A percentile compares a stretch with the other conserved stretches of the same genome.
These are phyloP conservation scores for Pyricularia pennisetigena DNA, from an alignment of 2,329 filamentous ascomycete genomes.

Conservation along the genomic window DNA sequence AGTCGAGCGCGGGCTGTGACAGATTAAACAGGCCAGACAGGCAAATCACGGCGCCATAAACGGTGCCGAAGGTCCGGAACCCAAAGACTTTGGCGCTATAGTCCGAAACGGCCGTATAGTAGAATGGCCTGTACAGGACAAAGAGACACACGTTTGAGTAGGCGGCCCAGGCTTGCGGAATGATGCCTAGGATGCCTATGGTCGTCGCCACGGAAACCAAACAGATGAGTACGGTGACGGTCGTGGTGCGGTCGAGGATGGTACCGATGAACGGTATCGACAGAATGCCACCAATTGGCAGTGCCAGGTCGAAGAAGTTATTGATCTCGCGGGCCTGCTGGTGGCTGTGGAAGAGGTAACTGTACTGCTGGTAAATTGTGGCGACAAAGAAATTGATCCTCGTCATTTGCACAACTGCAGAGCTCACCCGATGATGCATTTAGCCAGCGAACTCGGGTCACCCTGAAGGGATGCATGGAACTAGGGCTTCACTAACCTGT, in stretches of 20 bases:
- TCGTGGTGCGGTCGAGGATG: slow-evolving; percentile 68
- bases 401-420: slow-evolving; percentile 55
- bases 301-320: slow-evolving; percentile 68
- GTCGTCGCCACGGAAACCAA: slow-evolving; percentile 63
- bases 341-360: slow-evolving; percentile 57
- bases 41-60: slow-evolving; percentile 89
- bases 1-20: slow-evolving; percentile 69
- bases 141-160: slow-evolving; percentile 73
- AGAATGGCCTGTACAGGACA: slow-evolving; percentile 77
- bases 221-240: slow-evolving; percentile 56
- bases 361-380: slow-evolving; percentile 74
- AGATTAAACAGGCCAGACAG: slow-evolving; percentile 78
- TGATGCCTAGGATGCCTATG: slow-evolving; percentile 68
- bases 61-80: slow-evolving; percentile 82
- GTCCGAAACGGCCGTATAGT: slow-evolving; percentile 85
- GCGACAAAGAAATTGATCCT: slow-evolving; percentile 91
- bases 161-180: slow-evolving; percentile 59
- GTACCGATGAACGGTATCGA: slow-evolving; percentile 79
- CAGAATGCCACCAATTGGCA: slow-evolving; percentile 75
- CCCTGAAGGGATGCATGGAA: not conserved
- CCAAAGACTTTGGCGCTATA: slow-evolving; percentile 89
- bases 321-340: slow-evolving; percentile 60
- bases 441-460: not conserved
- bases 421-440: not conserved
- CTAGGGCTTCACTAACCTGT: slow-evolving; percentile 39